Base-by-base conservation (phyloP, 2,329 filamentous ascomycete species). In the Aschersonia sp. region DNA sequence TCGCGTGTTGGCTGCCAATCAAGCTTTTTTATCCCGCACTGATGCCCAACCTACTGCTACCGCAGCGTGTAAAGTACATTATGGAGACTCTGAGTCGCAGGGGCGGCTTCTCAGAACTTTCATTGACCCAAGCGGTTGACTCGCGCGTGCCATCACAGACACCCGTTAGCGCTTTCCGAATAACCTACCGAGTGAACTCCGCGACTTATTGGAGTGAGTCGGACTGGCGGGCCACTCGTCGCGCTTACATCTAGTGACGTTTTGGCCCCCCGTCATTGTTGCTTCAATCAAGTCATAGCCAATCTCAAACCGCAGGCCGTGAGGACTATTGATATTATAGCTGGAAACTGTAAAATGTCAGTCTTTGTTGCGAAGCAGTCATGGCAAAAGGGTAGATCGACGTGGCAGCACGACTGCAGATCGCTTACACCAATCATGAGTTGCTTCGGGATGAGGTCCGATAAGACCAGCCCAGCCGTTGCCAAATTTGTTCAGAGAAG, bases 361-460 rank as follows among this genome's bases (percentile, higher is more conserved):
- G 22, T 22, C 22, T 4, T 22, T 22, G 22, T 22, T 22, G 22
- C 22, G 22, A 22, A 22, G 22, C 22, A 22, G 22, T 22, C 22
- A 22, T 22, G 22, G 22, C 22, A 2, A 22, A 22, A 22, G 22
- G 22, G 22, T 22, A 22, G 22, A 22, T 22, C 22, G 22, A 22
- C 22, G 22, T 22, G 22, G 22, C 22, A 22, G 22, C 22, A 22
- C 22, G 22, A 22, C 22, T 12, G 6, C 12, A 14, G 12, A 41
- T 9, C 9, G 52, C 57, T 51, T 54, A 58, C 56, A 60, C 57
- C 57, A 60, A 5, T 50, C 42, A 32, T 57, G 31, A 8, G 46
- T 51, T 11, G 57, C 57, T 45, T 60, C 57, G 1, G 57, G 57
- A 41, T 59, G 57, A 40, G 57, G 55, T 0, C 57, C 57, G 7